Base-by-base conservation (phyloP, 129 eudicot genomes). In the Escallonia herrerae region DNA sequence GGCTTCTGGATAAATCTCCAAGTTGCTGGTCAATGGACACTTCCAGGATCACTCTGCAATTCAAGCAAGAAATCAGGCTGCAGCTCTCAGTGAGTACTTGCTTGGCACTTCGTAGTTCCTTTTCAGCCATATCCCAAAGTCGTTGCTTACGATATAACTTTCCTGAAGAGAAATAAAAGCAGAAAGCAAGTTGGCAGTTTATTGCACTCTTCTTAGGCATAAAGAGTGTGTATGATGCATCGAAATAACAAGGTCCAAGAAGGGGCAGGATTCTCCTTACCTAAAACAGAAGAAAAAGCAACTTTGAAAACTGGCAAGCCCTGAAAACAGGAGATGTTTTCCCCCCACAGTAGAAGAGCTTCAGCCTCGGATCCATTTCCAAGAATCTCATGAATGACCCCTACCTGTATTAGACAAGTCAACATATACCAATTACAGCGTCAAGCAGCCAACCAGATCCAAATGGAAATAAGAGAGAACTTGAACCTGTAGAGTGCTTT, bases 281-380 rank as follows among this genome's bases (percentile, higher is more conserved):
- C 99, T 76, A 93, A 70, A 66, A 56, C 64, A 68, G 80, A 72
- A 56, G 96, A 86, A 63, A 93, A 93, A 43, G 81, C 72, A 64
- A 83, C 80, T 65, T 56, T 54, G 71, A 86, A 86, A 50, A 79
- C 82, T 43, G 96, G 87, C 79, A 89, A 80, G 74, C 49, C 70
- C 62, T 89, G 91, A 52, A 70, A 76, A 59, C 58, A 58, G 54
- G 99, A 76, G 49, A 93, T 76, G 63, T 71, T 79, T 61, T 83
- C 81, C 58, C 99, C 99, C 89, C 91, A 83, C 49, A 14, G 69
- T 69, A 93, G 72, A 67, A 85, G 96, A 66, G 81, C 66, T 83
- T 93, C 95, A 64, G 99, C 95, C 68, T 89, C 95, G 41, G 81
- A 44, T 59, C 79, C 91, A 83, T 83, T 83, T 73, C 99, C 99